A percentile compares a stretch with the other conserved stretches of the same genome.
Evolutionary conservation across 2,329 filamentous ascomycete species (phyloP).

Genomic region (Xylariaceae sp.): DNA sequence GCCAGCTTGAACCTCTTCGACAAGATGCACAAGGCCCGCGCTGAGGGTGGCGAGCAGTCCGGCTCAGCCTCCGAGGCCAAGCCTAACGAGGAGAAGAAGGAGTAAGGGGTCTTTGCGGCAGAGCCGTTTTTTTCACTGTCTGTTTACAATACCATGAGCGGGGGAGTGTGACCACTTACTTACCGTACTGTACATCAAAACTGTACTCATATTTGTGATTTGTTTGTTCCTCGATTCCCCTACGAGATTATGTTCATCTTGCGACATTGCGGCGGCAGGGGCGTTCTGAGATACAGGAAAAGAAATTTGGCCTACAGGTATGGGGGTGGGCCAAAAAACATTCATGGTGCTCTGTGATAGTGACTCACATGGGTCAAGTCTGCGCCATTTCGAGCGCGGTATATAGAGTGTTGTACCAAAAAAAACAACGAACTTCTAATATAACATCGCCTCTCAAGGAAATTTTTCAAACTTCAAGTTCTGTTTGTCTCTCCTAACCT

Average conservation of each 20-base stretch:
- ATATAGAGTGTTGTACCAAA: conserved; percentile 34
- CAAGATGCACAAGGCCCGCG: conserved; percentile 98
- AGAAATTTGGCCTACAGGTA: conserved; percentile 27
- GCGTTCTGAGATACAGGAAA: conserved; percentile 35
- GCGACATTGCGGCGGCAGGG: conserved; percentile 31
- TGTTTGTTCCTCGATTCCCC: conserved; percentile 24
- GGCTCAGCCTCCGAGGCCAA: conserved; percentile 35
- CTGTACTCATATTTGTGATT: conserved; percentile 48
- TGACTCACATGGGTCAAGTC: conserved; percentile 39
- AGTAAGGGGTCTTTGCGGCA: conserved; percentile 38
- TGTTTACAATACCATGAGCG: conserved; percentile 27
- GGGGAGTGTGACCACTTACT: conserved; percentile 33
- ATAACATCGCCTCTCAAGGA: conserved; percentile 52
- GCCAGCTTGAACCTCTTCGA: conserved; percentile 95
- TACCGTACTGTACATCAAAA: conserved; percentile 39
- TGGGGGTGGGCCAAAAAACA: conserved; percentile 19
- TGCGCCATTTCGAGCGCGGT: conserved; percentile 39
- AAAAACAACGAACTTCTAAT: conserved; percentile 44
- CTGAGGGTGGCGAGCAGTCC: conserved; percentile 56
- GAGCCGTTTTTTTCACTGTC: conserved; percentile 16
- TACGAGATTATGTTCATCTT: conserved; percentile 34
- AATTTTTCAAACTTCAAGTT: background rate
- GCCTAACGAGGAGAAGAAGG: conserved; percentile 62
- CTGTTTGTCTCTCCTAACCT: too few relatives aligned
- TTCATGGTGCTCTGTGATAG: conserved; percentile 38